These are phyloP conservation scores for Aureobasidium sp. DNA, from an alignment of 2,329 filamentous ascomycete species.

Conservation along the genomic window DNA sequence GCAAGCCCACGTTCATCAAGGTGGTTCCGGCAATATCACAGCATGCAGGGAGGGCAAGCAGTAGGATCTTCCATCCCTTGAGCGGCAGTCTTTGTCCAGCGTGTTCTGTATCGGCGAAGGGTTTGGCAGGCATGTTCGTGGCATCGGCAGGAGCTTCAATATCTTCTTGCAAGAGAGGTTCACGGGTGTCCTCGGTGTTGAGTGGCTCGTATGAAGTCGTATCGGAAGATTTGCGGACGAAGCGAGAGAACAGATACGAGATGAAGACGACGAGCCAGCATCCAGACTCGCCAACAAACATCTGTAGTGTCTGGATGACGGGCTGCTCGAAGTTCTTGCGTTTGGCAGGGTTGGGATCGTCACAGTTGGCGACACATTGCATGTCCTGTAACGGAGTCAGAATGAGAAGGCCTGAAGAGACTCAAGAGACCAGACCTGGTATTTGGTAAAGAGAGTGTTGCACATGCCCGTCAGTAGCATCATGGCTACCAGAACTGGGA, in stretches of 20 bases:
- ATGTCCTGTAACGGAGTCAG: constrained; percentile 58
- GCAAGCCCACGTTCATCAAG: constrained; percentile 89
- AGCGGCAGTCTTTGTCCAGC: constrained; percentile 45
- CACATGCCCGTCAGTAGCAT: constrained; percentile 95
- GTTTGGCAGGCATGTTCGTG: constrained; percentile 41
- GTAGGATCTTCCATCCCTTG: constrained; percentile 58
- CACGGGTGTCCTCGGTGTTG: constrained; percentile 9
- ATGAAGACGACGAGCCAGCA: constrained; percentile 84
- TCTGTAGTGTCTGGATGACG: constrained; percentile 90
- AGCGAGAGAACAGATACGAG: constrained; percentile 56
- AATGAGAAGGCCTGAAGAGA: fast-evolving
- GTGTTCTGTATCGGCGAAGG: constrained; percentile 34
- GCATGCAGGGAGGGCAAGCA: constrained; percentile 78
- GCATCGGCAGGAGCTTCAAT: constrained; percentile 21
- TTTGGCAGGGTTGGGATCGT: constrained; percentile 56
- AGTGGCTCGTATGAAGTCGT: constrained; percentile 12
- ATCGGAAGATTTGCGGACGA: not conserved
- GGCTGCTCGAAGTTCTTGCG: constrained; percentile 82
- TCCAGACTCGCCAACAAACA: constrained; percentile 95
- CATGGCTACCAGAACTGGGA: constrained; percentile 86
- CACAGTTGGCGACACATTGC: constrained; percentile 90
- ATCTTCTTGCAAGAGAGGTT: constrained; percentile 3
- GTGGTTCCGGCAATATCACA: constrained; percentile 95
- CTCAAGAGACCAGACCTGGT: constrained; percentile 54
- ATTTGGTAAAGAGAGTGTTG: constrained; percentile 96